phyloP scores from a whole-genome alignment of 257 asterid genomes.

The Penstemon newberryi region DNA sequence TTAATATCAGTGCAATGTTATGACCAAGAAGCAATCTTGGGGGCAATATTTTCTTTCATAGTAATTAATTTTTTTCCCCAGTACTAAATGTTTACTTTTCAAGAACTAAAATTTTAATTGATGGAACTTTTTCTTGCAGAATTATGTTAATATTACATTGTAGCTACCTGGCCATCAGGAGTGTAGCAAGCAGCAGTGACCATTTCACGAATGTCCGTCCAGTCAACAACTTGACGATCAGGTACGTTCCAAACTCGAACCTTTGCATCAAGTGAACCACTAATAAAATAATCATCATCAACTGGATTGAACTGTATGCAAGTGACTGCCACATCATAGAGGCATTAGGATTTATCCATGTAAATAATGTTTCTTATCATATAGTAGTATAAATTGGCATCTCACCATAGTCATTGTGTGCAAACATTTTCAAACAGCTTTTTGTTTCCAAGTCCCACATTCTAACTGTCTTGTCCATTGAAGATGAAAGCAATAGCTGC shows the following conservation, averaged over 20 bases:
- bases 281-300: conserved; percentile 62
- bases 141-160: not conserved
- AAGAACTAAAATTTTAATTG: not conserved
- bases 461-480: conserved; percentile 87
- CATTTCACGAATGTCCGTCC: conserved; percentile 68
- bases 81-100: not conserved
- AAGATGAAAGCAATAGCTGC: conserved; percentile 85
- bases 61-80: not conserved
- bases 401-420: conserved; percentile 92
- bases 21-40: not conserved
- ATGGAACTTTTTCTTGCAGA: not conserved
- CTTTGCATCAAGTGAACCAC: conserved; percentile 83
- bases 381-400: conserved; percentile 25
- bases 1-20: not conserved
- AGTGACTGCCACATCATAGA: conserved; percentile 56
- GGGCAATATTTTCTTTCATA: not conserved
- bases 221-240: conserved; percentile 64
- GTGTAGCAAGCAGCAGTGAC: conserved; percentile 72
- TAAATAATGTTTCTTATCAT: no score
- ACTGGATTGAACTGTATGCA: conserved; percentile 83
- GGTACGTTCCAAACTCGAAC: conserved; percentile 73
- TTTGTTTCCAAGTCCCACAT: conserved; percentile 71
- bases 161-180: conserved; percentile 70
- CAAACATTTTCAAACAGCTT: conserved; percentile 74
- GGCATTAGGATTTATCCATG: no score